These are phyloP conservation scores for Monosporascus cannonballus DNA, from an alignment of 2,329 filamentous ascomycete genomes.

Conservation along the genomic window DNA sequence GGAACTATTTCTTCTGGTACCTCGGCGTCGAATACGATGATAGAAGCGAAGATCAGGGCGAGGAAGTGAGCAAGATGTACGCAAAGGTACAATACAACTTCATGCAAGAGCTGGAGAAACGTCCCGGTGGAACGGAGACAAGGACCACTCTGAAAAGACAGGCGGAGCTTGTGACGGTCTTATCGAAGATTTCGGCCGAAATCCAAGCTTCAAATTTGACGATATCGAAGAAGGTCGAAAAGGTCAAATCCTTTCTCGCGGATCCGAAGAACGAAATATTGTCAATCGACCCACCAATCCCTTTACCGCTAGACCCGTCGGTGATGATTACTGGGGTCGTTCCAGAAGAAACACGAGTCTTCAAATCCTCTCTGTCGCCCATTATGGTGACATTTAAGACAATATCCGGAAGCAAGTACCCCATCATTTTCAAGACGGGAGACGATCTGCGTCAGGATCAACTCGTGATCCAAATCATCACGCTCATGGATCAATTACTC, in stretches of 20 bases:
- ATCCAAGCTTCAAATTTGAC: constrained; percentile 76
- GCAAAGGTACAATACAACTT: constrained; percentile 94
- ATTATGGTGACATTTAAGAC: constrained; percentile 90
- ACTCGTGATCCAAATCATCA: constrained; percentile 94
- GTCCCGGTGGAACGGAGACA: constrained; percentile 62
- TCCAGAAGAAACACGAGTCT: constrained; percentile 81
- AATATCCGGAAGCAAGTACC: constrained; percentile 68
- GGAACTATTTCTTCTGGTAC: constrained; percentile 97
- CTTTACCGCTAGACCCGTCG: constrained; percentile 81
- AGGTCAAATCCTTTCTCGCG: constrained; percentile 74
- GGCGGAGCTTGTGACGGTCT: constrained; percentile 79
- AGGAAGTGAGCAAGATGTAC: constrained; percentile 77
- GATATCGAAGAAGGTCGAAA: constrained; percentile 73
- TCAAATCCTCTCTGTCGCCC: constrained; percentile 91
- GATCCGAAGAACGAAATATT: constrained; percentile 88
- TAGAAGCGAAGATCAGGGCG: constrained; percentile 65
- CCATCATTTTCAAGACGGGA: constrained; percentile 94
- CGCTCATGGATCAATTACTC: constrained; percentile 91
- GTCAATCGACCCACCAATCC: constrained; percentile 76
- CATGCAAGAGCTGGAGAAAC: constrained; percentile 77
- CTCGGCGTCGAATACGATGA: constrained; percentile 97
- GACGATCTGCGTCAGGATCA: constrained; percentile 96
- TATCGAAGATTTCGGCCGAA: constrained; percentile 85
- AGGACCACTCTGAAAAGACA: constrained; percentile 76
- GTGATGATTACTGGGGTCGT: constrained; percentile 73